These are phyloP conservation scores for Metschnikowia chrysomelidarum DNA, from an alignment of 805 yeast species.

Conservation along the genomic window DNA sequence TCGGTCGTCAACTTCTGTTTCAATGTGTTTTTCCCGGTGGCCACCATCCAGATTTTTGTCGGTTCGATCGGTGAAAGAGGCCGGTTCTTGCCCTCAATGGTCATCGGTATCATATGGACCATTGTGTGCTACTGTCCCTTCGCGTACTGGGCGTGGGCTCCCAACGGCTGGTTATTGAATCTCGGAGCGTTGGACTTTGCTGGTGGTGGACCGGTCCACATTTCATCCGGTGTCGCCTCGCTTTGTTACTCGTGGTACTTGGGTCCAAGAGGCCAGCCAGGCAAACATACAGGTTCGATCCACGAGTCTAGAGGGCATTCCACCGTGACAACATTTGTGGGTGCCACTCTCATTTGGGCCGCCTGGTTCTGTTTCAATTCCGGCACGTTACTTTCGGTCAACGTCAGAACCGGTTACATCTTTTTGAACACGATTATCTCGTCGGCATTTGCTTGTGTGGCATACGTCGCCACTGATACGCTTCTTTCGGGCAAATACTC, in stretches of 20 bases:
- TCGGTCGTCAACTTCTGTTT: constrained; percentile 45
- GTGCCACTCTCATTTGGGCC: constrained; percentile 47
- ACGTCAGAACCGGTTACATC: constrained; percentile 44
- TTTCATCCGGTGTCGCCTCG: constrained; percentile 44
- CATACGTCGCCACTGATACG: constrained; percentile 45
- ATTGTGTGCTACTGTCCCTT: constrained; percentile 46
- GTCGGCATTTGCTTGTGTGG: constrained; percentile 45
- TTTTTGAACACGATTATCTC: constrained; percentile 51
- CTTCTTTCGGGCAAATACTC: constrained; percentile 41
- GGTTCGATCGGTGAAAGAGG: constrained; percentile 46
- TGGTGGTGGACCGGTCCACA: constrained; percentile 51
- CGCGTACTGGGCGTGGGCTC: constrained; percentile 48
- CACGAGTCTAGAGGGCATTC: constrained; percentile 32
- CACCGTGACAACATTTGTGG: constrained; percentile 37
- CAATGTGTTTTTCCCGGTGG: constrained; percentile 46
- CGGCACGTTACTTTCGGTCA: constrained; percentile 42
- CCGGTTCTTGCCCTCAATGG: constrained; percentile 38
- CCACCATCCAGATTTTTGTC: constrained; percentile 47
- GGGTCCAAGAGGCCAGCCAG: constrained; percentile 37
- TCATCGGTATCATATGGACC: constrained; percentile 40
- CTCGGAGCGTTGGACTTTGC: constrained; percentile 48
- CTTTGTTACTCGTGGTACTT: constrained; percentile 41
- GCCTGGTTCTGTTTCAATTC: constrained; percentile 52
- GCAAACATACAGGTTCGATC: constrained; percentile 24
- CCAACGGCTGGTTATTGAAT: constrained; percentile 43